Conservation (phyloP, 164 flowering plant species). For the Brasenia schreberi region DNA sequence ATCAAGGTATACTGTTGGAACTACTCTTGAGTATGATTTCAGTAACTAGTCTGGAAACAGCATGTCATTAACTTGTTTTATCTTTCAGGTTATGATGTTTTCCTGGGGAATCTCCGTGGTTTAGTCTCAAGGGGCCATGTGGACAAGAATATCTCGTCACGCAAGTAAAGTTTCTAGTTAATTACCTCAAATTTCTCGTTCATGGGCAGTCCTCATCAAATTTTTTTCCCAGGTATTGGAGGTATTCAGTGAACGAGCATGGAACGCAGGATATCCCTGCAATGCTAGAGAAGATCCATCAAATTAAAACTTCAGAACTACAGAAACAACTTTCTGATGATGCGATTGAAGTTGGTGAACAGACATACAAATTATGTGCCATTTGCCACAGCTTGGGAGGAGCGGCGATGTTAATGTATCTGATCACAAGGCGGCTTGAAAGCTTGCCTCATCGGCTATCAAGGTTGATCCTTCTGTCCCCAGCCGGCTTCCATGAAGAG, state of each 20-base stretch:
- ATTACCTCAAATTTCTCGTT: neutral
- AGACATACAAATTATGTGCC: slow-evolving; percentile 78
- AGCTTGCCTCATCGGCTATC: slow-evolving; percentile 83
- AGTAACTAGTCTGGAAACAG: no score
- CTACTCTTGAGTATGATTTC: no score
- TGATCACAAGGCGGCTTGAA: slow-evolving; percentile 54
- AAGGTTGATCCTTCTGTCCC: slow-evolving; percentile 69
- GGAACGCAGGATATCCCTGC: slow-evolving; percentile 89
- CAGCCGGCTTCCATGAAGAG: slow-evolving; percentile 95
- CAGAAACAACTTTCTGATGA: slow-evolving; percentile 19
- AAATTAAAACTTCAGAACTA: slow-evolving; percentile 65
- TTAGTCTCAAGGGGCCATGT: slow-evolving; percentile 93
- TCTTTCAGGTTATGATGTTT: slow-evolving; percentile 82
- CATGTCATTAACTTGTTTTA: neutral
- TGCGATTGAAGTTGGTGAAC: slow-evolving; percentile 39
- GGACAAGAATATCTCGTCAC: slow-evolving; percentile 69
- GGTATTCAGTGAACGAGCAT: slow-evolving; percentile 86
- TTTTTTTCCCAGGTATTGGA: slow-evolving; percentile 63
- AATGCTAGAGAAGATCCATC: slow-evolving; percentile 78
- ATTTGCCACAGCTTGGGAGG: slow-evolving; percentile 94
- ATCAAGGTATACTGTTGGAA: slow-evolving; percentile 50
- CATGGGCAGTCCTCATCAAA: neutral
- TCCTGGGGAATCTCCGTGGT: slow-evolving; percentile 94
- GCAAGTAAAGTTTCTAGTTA: slow-evolving; percentile 26
- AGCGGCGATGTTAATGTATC: slow-evolving; percentile 82